Evolutionary conservation across 441 rosid species (phyloP).

Genomic region (Manihot esculenta): DNA sequence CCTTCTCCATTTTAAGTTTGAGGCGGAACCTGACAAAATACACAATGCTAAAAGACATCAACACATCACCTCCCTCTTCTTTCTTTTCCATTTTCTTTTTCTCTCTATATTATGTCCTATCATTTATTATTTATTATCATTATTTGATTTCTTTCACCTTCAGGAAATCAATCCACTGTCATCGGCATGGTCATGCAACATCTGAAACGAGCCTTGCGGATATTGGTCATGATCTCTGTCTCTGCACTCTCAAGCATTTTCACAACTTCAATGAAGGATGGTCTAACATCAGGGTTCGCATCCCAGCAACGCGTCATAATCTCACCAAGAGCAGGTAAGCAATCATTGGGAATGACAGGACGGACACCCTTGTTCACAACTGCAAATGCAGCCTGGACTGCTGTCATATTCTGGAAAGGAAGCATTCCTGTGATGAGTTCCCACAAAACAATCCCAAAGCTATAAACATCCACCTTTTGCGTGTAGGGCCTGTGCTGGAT

Average conservation of each 20-base stretch:
- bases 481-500: slow-evolving; percentile 62
- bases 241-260: slow-evolving; percentile 81
- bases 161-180: slow-evolving; percentile 63
- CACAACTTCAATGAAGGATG: slow-evolving; percentile 76
- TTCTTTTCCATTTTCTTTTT: too few species aligned
- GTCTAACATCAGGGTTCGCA: slow-evolving; percentile 82
- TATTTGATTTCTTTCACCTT: too few species aligned
- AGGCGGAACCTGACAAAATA: too few species aligned
- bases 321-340: slow-evolving; percentile 73
- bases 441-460: slow-evolving; percentile 96
- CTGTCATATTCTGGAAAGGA: slow-evolving; percentile 95
- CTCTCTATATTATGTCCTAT: too few species aligned
- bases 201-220: slow-evolving; percentile 96
- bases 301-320: slow-evolving; percentile 99
- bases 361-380: slow-evolving; percentile 91
- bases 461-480: slow-evolving; percentile 91
- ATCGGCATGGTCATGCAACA: slow-evolving; percentile 88
- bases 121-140: too few species aligned
- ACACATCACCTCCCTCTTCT: too few species aligned
- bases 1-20: too few species aligned
- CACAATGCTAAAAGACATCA: too few species aligned
- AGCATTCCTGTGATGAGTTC: slow-evolving; percentile 89
- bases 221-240: slow-evolving; percentile 78
- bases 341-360: slow-evolving; percentile 79
- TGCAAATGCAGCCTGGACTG: slow-evolving; percentile 98